Base-by-base conservation (phyloP, 495 filamentous ascomycete genomes). In the Daldinia concentrica region DNA sequence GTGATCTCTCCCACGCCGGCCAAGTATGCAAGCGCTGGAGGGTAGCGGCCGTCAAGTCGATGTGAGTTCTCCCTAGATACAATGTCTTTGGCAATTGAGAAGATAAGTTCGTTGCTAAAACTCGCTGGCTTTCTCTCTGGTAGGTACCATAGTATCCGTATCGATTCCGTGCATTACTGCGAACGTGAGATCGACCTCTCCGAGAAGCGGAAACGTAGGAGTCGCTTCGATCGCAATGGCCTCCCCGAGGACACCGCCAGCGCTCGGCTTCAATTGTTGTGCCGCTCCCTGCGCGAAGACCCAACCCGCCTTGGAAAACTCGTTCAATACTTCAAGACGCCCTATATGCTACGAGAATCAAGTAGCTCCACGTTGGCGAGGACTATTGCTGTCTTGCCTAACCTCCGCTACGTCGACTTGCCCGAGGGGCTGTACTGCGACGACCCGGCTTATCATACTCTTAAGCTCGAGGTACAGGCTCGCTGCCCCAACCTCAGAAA, bases 111-210 rank as follows among this genome's bases (percentile, higher is more conserved):
- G 34, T 67, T 45, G 59, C 71, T 64, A 36, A 77, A 5, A 56
- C 56, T 24, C 27, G 58, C 62, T 27, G 50, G 14, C 66, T 73
- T 54, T 45, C 58, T 26, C 26, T 50, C 8, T 64, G 59, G 15
- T 68, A 97, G 93, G 51, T 99, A 98, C 76, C 88, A 87, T 51
- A 92, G 93, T 79, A 89, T 99, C 68, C 92, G 95, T 32, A 95
- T 99, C 72, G 95, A 99, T 69, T 86, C 90, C 12, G 95, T 99
- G 29, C 95, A 99, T 78, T 98, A 97, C 80, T 98, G 95, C 82
- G 88, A 92, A 58, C 88, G 91, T 66, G 95, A 98, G 79, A 88
- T 91, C 58, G 82, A 91, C 66, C 86, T 97, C 15, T 86, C 90
- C 55, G 91, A 92, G 71, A 89, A 86, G 76, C 90, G 94, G 58